Evolutionary conservation across 108 stramenopile species (phyloP), one percentile per base, ranked within the genome.

Genomic region (Nitzschia palea): DNA sequence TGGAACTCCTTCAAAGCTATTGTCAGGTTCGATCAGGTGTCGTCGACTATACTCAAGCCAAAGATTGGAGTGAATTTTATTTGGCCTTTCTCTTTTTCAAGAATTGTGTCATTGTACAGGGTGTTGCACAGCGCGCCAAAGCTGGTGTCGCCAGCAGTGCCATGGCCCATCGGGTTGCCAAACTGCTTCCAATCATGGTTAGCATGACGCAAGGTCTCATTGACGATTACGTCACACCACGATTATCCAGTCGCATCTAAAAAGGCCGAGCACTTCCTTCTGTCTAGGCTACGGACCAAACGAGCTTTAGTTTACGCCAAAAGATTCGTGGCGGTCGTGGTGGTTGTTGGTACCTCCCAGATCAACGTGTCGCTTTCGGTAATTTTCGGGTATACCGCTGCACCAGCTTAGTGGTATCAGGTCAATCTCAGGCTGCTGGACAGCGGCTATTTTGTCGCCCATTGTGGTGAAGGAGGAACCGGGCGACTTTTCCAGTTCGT

Each of bases 21-120:
- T 80, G 70, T 48, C 37, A 63, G 0, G 61, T 61, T 33, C 56
- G 62, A 37, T 54, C 36, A 9, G 60, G 32, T 5, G 26, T 44
- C 0, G 37, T 63, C 6, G 1, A 33, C 14, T 50, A 44, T 17
- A 43, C 63, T 0, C 27, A 59, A 30, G 62, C 67, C 5, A 33
- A 20, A 57, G 78, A 67, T 43, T 96, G 91, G 91, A 79, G 67
- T 17, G 82, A 80, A 12, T 94, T 83, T 59, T 94, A 91, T 68
- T 72, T 92, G 47, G 80, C 93, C 15, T 94, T 96, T 79, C 70
- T 93, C 2, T 86, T 93, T 61, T 97, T 93, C 72, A 95, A 95
- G 67, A 96, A 96, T 76, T 90, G 87, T 48, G 95, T 98, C 20
- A 98, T 98, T 67, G 92, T 97, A 25, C 96, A 98, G 66, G 97